Evolutionary conservation across 2,329 filamentous ascomycete species (phyloP).

Genomic region (Cercospora sp.): DNA sequence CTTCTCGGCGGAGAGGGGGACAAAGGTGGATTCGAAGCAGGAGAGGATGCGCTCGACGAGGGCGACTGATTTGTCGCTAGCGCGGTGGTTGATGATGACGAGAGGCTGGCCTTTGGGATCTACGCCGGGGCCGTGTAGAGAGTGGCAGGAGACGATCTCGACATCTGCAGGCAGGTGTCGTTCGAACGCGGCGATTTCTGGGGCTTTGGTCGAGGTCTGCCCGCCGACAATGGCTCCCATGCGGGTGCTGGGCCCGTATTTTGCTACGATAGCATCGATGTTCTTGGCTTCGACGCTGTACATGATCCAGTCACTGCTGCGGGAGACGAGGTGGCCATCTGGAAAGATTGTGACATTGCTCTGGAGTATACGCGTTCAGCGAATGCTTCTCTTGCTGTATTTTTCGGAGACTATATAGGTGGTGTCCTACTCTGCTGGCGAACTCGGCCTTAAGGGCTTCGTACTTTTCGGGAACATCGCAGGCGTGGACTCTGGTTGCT

Average conservation of each 20-base stretch:
- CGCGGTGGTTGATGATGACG: conserved; percentile 90
- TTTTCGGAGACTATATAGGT: conserved; percentile 29
- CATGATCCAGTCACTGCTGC: conserved; percentile 96
- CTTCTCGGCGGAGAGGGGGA: conserved; percentile 80
- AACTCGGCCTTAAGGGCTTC: conserved; percentile 80
- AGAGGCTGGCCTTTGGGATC: conserved; percentile 87
- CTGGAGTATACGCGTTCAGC: conserved; percentile 58
- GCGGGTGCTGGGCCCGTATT: conserved; percentile 93
- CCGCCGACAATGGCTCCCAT: conserved; percentile 92
- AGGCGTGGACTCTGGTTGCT: conserved; percentile 82
- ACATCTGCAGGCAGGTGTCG: conserved; percentile 82
- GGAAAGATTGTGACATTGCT: conserved; percentile 77
- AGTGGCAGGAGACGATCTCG: conserved; percentile 93
- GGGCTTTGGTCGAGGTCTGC: conserved; percentile 97
- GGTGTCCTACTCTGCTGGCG: conserved; percentile 72
- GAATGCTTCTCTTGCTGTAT: conserved; percentile 29
- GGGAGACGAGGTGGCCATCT: conserved; percentile 94
- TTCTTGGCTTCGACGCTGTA: conserved; percentile 96
- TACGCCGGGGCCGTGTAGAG: conserved; percentile 88
- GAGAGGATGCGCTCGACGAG: conserved; percentile 80
- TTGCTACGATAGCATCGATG: conserved; percentile 81
- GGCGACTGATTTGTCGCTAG: conserved; percentile 69
- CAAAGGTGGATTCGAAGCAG: conserved; percentile 81
- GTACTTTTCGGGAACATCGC: conserved; percentile 88
- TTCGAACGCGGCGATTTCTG: conserved; percentile 92